Evolutionary conservation across 2,329 filamentous ascomycete genomes (phyloP), one percentile per base, ranked within the genome.

Genomic region (Calonectria ilicicola): DNA sequence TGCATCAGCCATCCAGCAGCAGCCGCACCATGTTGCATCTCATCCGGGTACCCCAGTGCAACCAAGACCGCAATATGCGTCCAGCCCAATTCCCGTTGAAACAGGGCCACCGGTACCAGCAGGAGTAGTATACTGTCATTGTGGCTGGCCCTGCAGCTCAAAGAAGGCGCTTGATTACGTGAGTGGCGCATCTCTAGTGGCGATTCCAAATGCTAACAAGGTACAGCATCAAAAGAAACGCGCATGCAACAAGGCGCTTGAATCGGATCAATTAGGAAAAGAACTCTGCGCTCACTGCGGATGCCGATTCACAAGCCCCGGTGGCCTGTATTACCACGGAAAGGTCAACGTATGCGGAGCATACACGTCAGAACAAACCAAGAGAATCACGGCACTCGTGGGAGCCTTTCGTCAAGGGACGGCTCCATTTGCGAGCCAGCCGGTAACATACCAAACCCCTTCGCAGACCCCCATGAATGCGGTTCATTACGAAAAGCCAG

Each of bases 271-370:
- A 8, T 15, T 80, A 32, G 77, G 75, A 66, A 82, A 79, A n/a
- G 85, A 83, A 23, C 77, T 82, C 0, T 91, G 89, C 65, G 72
- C 81, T 1, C 81, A 85, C 60, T 91, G 89, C 56, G 87, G 87
- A 29, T 82, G 85, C 49, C 67, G 64, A 4, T 90, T 91, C 53
- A 80, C 80, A 2, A 86, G 84, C 14, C 74, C 77, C 5, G 82
- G 82, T 26, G 87, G 86, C 1, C 76, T 87, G 2, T 73, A 82
- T 63, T 89, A 89, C 80, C 89, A 91, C 72, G 72, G 79, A 0
- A 80, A 83, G 44, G 85, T 85, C 66, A 78, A 81, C 3, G 85
- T 89, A 3, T 91, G 89, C 74, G 87, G 88, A n/a, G 75, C 81
- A 4, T 85, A 86, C 69, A 74, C 75, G 26, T 60, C 74, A 3